A percentile compares a stretch with the other conserved stretches of the same genome.
phyloP scores from a whole-genome alignment of 2,329 filamentous ascomycete species.

The Apiospora malaysiana region DNA sequence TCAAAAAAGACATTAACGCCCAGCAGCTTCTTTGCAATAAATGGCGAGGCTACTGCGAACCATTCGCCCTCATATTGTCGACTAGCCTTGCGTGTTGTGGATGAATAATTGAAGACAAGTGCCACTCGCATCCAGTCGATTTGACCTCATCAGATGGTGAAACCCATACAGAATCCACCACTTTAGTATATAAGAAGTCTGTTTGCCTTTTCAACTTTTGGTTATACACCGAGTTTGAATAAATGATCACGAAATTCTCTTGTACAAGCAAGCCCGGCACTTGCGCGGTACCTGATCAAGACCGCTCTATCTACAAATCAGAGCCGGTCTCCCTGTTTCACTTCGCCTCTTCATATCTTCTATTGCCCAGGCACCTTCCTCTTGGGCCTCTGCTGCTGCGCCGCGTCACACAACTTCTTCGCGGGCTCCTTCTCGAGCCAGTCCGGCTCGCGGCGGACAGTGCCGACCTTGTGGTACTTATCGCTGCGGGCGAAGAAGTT shows the following conservation, averaged over 20 bases:
- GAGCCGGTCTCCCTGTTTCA: conserved; percentile 17
- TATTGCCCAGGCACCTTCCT: conserved; percentile 63
- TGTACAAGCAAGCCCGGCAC: neutral
- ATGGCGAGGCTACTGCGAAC: too few relatives aligned
- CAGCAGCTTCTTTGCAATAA: too few relatives aligned
- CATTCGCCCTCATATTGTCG: too few relatives aligned
- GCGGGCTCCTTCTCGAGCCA: conserved; percentile 68
- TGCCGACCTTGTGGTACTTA: conserved; percentile 83
- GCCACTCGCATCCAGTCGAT: neutral
- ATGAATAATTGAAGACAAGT: neutral
- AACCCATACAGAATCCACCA: neutral
- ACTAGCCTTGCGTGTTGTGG: too few relatives aligned
- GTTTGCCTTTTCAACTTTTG: neutral
- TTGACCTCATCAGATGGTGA: neutral
- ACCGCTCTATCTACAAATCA: neutral
- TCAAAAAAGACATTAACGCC: too few relatives aligned
- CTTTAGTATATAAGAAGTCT: neutral
- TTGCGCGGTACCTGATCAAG: neutral
- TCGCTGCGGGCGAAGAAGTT: conserved; percentile 79
- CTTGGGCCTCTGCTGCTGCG: conserved; percentile 62
- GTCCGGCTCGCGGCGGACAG: conserved; percentile 65
- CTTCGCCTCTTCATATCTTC: conserved; percentile 19
- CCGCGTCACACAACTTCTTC: conserved; percentile 72
- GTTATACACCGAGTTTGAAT: neutral
- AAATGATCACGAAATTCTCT: neutral